Evolutionary conservation across 306 rosid species (phyloP), one percentile per base, ranked within the genome.

Genomic region (Trichosanthes cucumerina): DNA sequence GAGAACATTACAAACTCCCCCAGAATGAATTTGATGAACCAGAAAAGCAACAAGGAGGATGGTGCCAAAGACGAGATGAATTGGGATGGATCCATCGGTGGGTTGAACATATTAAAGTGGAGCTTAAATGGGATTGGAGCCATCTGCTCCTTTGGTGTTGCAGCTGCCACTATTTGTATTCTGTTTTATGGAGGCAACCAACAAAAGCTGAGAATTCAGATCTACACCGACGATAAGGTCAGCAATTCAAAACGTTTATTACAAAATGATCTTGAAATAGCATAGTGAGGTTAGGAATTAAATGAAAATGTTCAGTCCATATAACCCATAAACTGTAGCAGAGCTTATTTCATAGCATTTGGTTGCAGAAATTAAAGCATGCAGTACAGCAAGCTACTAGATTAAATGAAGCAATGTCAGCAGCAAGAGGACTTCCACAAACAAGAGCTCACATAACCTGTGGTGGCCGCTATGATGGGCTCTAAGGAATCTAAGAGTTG

Each of bases 91-190:
- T 82, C 73, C 19, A 80, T 13, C 24, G 83, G 60, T 4, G 86
- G 85, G 34, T 81, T 86, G 24, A 89, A 87, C 58, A 66, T 92
- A 2, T 88, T 93, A 89, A 93, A 89, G 75, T 86, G 90, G 88
- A 85, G 97, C 71, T 72, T 89, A 19, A 86, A 84, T 41, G 98
- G 98, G 46, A 76, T 94, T 78, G 97, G 98, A 70, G 98, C 97
- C 39, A 94, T 92, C 28, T 94, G 94, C 77, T 88, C 98, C 10
- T 90, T 92, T 75, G 96, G 97, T 28, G 82, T 94, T 85, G 93
- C 93, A 78, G 98, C 93, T 71, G 96, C 93, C 26, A 89, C 98
- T 23, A 64, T 93, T 72, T 94, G 94, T 86, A 75, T 92, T 71
- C 60, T 92, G 23, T 76, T 85, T 39, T 50, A 89, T 28, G 96